Percentiles rank a stretch among this genome's conserved stretches.
phyloP scores from a whole-genome alignment of 371 early-diverging fungal genomes.

The Lichtheimia ramosa region DNA sequence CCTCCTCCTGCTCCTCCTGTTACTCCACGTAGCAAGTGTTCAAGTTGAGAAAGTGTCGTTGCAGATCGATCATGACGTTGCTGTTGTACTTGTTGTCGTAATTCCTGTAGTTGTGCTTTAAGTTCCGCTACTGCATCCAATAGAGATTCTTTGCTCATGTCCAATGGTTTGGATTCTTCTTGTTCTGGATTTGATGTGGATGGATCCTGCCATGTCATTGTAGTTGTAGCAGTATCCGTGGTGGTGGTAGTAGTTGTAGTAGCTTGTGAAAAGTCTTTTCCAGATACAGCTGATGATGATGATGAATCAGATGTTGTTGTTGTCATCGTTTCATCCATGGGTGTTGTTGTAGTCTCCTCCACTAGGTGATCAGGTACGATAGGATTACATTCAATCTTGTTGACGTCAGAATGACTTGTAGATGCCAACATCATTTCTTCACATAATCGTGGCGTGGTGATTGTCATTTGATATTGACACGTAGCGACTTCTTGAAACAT shows the following conservation, averaged over 20 bases:
- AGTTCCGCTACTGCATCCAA: background rate
- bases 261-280: background rate
- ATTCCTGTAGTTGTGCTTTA: slow-evolving; percentile 2
- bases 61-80: background rate
- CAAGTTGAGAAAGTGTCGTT: background rate
- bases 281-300: background rate
- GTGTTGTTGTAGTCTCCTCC: background rate
- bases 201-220: background rate
- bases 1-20: slow-evolving; percentile 1
- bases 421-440: slow-evolving; percentile 59
- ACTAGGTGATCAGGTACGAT: slow-evolving; percentile 55
- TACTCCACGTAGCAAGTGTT: background rate
- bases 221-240: too few species aligned
- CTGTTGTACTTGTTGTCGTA: background rate
- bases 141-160: slow-evolving; percentile 2
- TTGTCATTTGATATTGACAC: slow-evolving; percentile 72
- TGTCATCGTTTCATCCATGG: background rate
- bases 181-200: background rate
- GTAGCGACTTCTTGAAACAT: slow-evolving; percentile 60
- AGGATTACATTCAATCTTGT: slow-evolving; percentile 58
- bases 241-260: too few species aligned
- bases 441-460: slow-evolving; percentile 73
- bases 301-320: background rate
- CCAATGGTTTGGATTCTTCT: too few species aligned
- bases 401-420: slow-evolving; percentile 41